Evolutionary conservation across 257 asterid genomes (phyloP).

Genomic region (Nicotiana tabacum): DNA sequence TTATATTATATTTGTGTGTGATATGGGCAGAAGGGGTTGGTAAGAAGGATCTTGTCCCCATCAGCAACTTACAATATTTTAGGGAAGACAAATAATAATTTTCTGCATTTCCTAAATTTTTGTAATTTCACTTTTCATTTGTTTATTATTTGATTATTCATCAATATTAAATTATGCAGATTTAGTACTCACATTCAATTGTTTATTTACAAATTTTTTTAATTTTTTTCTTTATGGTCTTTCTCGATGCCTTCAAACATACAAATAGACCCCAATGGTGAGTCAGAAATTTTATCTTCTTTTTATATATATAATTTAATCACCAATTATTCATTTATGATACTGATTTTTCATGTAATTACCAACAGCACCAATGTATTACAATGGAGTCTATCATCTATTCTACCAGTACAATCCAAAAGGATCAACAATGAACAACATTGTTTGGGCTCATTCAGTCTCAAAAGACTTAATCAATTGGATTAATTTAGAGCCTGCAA

Average conservation of each 20-base stretch:
- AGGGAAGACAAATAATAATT: too few relatives aligned
- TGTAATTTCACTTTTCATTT: too few relatives aligned
- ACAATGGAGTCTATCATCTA: constrained; percentile 71
- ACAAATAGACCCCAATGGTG: not conserved
- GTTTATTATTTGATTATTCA: not conserved
- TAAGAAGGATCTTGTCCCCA: too few relatives aligned
- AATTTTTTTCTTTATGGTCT: not conserved
- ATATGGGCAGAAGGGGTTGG: too few relatives aligned
- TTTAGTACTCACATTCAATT: too few relatives aligned
- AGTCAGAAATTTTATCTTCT: not conserved
- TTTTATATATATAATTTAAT: too few relatives aligned
- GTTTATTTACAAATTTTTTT: not conserved
- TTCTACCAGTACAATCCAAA: constrained; percentile 88
- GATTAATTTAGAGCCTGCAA: constrained; percentile 49
- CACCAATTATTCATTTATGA: not conserved
- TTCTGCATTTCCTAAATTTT: too few relatives aligned
- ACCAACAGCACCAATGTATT: constrained; percentile 65
- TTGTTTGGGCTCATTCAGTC: constrained; percentile 82
- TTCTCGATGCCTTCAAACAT: not conserved
- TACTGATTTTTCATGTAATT: not conserved
- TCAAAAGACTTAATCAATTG: constrained; percentile 71
- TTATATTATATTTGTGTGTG: too few relatives aligned
- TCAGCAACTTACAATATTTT: too few relatives aligned
- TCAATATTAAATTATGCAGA: not conserved
- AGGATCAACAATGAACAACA: constrained; percentile 66